phyloP scores from a whole-genome alignment of 2,329 filamentous ascomycete species.

The Claviceps pazoutovae region DNA sequence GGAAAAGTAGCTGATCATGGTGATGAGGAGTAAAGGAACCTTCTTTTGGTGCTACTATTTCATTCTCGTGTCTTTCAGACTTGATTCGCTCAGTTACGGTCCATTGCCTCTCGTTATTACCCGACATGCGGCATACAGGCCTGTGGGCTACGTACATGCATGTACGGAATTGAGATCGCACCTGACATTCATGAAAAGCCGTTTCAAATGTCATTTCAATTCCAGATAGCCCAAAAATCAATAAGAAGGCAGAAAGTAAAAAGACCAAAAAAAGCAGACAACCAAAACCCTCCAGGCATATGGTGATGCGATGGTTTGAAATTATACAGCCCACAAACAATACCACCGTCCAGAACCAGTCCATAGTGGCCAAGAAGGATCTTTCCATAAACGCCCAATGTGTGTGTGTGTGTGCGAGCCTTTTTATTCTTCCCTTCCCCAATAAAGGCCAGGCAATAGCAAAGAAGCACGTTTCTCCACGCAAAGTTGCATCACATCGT shows the following conservation, averaged over 20 bases:
- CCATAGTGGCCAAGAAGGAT: slow-evolving; percentile 4
- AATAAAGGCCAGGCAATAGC: background rate
- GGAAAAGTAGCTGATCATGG: no score
- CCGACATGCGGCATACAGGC: no score
- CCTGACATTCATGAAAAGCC: background rate
- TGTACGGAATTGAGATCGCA: no score
- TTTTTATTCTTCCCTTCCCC: background rate
- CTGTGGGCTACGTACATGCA: no score
- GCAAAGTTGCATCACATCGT: background rate
- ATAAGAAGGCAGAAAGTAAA: background rate
- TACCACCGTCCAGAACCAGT: background rate
- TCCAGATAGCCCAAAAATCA: slow-evolving; percentile 2
- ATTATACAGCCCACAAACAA: background rate
- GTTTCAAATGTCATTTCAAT: slow-evolving; percentile 1
- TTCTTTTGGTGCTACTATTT: no score
- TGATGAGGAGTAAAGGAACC: no score
- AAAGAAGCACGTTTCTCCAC: background rate
- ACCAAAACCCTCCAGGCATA: background rate
- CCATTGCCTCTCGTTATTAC: no score
- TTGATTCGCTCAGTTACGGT: no score
- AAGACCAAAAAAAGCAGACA: background rate
- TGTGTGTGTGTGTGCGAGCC: slow-evolving; percentile 2
- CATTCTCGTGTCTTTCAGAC: no score
- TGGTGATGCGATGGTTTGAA: slow-evolving; percentile 1
- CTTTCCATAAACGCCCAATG: slow-evolving; percentile 5